Conservation (phyloP, 345 rosid genomes). For the Isatis tinctoria region DNA sequence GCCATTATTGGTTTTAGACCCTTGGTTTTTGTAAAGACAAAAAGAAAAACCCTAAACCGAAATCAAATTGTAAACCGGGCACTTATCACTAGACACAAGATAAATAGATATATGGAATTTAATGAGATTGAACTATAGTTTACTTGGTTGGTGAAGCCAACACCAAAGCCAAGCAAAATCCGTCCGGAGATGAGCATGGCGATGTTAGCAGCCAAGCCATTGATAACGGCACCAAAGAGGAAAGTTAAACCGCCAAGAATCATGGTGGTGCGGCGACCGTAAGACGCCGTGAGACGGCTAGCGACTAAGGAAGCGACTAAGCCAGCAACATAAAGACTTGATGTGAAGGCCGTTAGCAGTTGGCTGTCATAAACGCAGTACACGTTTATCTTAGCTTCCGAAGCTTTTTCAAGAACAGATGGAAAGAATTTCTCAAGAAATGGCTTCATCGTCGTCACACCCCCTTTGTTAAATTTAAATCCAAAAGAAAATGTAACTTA, state of each 20-base stretch:
- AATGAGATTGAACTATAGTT: background rate
- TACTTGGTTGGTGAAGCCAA: constrained; percentile 92
- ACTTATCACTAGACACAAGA: background rate
- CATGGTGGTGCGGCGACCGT: constrained; percentile 71
- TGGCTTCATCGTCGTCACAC: constrained; percentile 84
- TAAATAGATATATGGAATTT: background rate
- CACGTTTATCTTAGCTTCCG: constrained; percentile 50
- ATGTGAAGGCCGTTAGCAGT: constrained; percentile 66
- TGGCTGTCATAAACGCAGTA: constrained; percentile 68
- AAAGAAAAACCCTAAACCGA: background rate
- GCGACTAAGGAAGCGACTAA: constrained; percentile 64
- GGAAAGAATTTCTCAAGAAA: constrained; percentile 83
- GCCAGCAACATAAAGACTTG: constrained; percentile 76
- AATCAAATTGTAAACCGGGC: background rate
- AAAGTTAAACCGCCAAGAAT: constrained; percentile 70
- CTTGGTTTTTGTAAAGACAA: background rate
- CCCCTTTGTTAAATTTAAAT: constrained; percentile 38
- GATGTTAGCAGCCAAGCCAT: constrained; percentile 59
- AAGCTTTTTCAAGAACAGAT: constrained; percentile 43
- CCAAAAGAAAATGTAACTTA: background rate
- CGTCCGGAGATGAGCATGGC: constrained; percentile 84
- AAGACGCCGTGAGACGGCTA: constrained; percentile 47
- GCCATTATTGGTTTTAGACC: background rate
- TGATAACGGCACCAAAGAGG: constrained; percentile 66
- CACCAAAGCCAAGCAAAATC: constrained; percentile 78